Evolutionary conservation across 2,329 filamentous ascomycete species (phyloP).

Genomic region (Rugonectria rugulosa): DNA sequence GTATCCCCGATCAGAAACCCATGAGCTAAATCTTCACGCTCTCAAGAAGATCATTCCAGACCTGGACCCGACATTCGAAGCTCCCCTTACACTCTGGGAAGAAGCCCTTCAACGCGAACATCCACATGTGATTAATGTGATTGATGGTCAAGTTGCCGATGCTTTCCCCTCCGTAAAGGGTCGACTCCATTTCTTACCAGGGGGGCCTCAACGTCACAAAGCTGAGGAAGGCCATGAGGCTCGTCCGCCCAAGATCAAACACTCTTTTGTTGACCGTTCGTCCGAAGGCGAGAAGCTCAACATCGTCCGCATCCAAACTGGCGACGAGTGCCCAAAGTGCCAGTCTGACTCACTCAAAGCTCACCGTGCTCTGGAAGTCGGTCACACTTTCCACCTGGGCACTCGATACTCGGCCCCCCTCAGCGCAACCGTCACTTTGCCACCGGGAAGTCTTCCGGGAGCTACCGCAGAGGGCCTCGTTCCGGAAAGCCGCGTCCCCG

Average conservation of each 20-base stretch:
- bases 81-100: constrained; percentile 62
- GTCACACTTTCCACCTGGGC: constrained; percentile 94
- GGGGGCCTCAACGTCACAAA: no score
- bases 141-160: constrained; percentile 43
- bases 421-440: constrained; percentile 63
- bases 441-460: constrained; percentile 30
- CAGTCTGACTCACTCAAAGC: constrained; percentile 66
- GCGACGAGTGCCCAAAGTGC: constrained; percentile 79
- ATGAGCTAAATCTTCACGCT: constrained; percentile 59
- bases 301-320: constrained; percentile 69
- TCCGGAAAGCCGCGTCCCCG: constrained; percentile 52
- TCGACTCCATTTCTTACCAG: constrained; percentile 38
- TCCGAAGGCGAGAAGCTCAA: constrained; percentile 56
- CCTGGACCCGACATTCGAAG: constrained; percentile 75
- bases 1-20: constrained; percentile 56
- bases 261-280: constrained; percentile 41
- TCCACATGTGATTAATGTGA: constrained; percentile 43
- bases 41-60: constrained; percentile 72
- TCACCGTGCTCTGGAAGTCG: constrained; percentile 83
- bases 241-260: no score
- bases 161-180: constrained; percentile 34
- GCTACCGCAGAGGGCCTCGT: constrained; percentile 18
- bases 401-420: constrained; percentile 85
- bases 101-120: constrained; percentile 40
- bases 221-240: no score